These are phyloP conservation scores for Fusarium sp. DNA, from an alignment of 2,329 filamentous ascomycete species.

Conservation along the genomic window DNA sequence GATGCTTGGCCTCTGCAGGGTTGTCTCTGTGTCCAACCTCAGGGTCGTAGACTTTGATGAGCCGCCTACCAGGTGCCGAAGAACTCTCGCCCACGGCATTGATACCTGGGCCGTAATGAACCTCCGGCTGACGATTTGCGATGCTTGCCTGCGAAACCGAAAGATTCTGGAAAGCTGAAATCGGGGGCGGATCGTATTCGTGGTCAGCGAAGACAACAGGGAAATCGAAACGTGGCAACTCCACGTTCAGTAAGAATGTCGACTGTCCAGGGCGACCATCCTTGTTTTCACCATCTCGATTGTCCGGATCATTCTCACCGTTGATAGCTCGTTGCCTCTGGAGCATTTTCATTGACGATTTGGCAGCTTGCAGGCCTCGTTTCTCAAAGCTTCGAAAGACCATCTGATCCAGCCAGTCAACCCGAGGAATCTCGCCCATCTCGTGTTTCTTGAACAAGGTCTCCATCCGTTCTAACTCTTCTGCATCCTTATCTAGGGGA, in stretches of 20 bases:
- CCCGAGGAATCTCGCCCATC: conserved; percentile 92
- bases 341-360: conserved; percentile 67
- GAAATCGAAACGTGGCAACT: conserved; percentile 94
- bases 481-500: conserved; percentile 72
- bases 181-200: conserved; percentile 86
- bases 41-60: conserved; percentile 91
- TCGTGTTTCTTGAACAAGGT: conserved; percentile 96
- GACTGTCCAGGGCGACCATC: conserved; percentile 60
- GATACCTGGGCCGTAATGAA: conserved; percentile 90
- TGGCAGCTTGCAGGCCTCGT: conserved; percentile 71
- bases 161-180: conserved; percentile 75
- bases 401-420: conserved; percentile 95
- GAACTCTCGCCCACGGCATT: conserved; percentile 69
- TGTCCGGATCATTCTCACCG: conserved; percentile 46
- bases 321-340: conserved; percentile 57
- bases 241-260: conserved; percentile 85
- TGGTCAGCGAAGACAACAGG: conserved; percentile 94
- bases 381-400: conserved; percentile 93
- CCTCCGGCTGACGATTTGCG: conserved; percentile 83
- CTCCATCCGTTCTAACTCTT: conserved; percentile 90
- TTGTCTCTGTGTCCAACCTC: conserved; percentile 91
- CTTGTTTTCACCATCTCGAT: conserved; percentile 45
- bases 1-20: conserved; percentile 93
- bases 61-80: conserved; percentile 61
- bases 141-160: conserved; percentile 70